A percentile compares a stretch with the other conserved stretches of the same genome.
phyloP scores from a whole-genome alignment of 495 filamentous ascomycete species.

The Neurospora tetraspora region DNA sequence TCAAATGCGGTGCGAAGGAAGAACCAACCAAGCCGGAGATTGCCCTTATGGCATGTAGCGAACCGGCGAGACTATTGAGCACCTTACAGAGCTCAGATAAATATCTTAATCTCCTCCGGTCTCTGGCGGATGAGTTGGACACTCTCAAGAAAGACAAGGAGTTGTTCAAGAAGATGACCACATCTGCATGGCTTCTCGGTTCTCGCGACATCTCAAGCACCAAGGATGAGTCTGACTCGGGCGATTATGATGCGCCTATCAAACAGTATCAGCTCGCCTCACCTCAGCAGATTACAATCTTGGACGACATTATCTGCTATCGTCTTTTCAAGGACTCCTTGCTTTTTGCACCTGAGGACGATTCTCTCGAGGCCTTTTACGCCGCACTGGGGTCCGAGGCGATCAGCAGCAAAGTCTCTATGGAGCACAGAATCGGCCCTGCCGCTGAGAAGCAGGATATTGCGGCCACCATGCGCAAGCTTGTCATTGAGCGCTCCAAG shows the following conservation, averaged over 20 bases:
- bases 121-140: slow-evolving; percentile 58
- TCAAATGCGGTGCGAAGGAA: slow-evolving; percentile 76
- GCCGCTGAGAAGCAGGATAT: slow-evolving; percentile 35
- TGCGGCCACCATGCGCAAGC: slow-evolving; percentile 53
- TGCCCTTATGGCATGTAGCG: slow-evolving; percentile 62
- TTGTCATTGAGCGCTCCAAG: slow-evolving; percentile 75
- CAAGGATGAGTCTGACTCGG: slow-evolving; percentile 41
- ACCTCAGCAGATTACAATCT: slow-evolving; percentile 62
- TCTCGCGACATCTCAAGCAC: slow-evolving; percentile 63
- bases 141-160: slow-evolving; percentile 67
- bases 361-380: slow-evolving; percentile 77
- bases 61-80: slow-evolving; percentile 70
- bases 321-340: slow-evolving; percentile 73
- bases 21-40: slow-evolving; percentile 83
- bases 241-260: slow-evolving; percentile 38
- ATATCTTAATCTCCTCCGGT: slow-evolving; percentile 71
- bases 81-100: slow-evolving; percentile 70
- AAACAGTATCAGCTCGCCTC: slow-evolving; percentile 65
- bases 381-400: slow-evolving; percentile 47
- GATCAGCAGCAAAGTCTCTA: slow-evolving; percentile 50
- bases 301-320: slow-evolving; percentile 81
- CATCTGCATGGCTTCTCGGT: slow-evolving; percentile 67
- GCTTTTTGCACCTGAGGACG: slow-evolving; percentile 79
- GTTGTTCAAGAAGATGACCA: slow-evolving; percentile 64
- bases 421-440: slow-evolving; percentile 46